Base-by-base conservation (phyloP, 2,329 filamentous ascomycete species). In the Diaporthe nobilis region DNA sequence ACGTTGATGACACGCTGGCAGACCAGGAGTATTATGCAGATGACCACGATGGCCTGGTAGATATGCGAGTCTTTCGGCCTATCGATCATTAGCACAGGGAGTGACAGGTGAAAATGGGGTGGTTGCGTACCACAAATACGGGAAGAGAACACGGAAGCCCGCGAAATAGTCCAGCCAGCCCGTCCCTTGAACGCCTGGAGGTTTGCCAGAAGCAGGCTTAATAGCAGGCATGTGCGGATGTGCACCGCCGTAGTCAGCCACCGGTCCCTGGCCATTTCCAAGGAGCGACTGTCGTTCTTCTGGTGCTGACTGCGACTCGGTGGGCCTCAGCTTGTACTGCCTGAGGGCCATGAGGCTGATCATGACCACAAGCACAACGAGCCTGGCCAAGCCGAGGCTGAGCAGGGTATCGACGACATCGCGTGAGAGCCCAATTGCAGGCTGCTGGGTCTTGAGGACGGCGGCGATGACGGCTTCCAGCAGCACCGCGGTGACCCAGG, bases 141-240 rank as follows among this genome's bases (percentile, higher is more conserved):
- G 86, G 44, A 88, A 87, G 8, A 88, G 80, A 13, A 86, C 82
- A 20, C 82, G 78, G 77, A 87, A 88, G 0, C 86, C 86, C 17
- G 85, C 82, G 76, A 88, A 82, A 75, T 88, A 88, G 76, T 87
- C 86, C 13, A 87, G 80, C 86, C 86, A 88, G 3, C 85, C 82
- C 3, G 83, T 81, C 39, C 82, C 81, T 60, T 84, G 81, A 13
- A 83, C 80, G 68, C 81, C 79, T 6, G 76, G 73, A 4, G 76
- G 73, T 49, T 80, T 78, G 2, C 65, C 75, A 7, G 73, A 75
- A 17, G 79, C 57, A 4, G 79, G 72, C 47, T 31, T 58, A 77
- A 12, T 78, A 73, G 53, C 80, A 77, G 12, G 82, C 83, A 57
- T 85, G 85, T 72, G 63, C 3, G 25, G 49, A n/a, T 76, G 58